Evolutionary conservation across 1,284 basidiomycete genomes (phyloP), one percentile per base, ranked within the genome.

Genomic region (Sporisorium iseilematis-ciliati): DNA sequence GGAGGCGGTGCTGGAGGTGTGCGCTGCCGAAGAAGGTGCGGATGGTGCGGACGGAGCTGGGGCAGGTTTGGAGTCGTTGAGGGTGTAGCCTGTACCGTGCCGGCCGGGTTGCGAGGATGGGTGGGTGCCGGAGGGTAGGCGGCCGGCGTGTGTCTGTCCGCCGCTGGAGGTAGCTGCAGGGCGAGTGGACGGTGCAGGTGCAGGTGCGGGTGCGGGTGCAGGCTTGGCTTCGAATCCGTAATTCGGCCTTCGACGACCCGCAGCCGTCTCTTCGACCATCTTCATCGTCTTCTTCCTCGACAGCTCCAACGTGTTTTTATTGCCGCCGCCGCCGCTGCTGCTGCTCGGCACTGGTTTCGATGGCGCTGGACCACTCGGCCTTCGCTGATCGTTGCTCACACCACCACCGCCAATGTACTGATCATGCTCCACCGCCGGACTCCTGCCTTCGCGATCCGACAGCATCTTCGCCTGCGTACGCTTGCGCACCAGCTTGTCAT

Each of bases 401-500:
- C 33, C 29, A 20, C 40, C 25, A 18, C 16, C 29, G 20, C 40
- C 51, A 25, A 41, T 23, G 54, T 78, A 65, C 65, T 69, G 49
- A 45, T 54, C 72, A 35, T 76, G 64, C 60, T 69, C 68, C 40
- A 68, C 63, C 41, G 59, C 52, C 14, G 70, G 72, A 52, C 66
- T 69, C 16, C 75, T 50, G 21, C 81, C 66, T n/a, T 68, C 57
- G 18, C 63, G 58, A 51, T 82, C 72, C 6, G 68, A 70, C 59
- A 74, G 52, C 65, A 77, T 57, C 67, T 82, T 76, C 14, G 94
- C 94, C 78, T 91, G 90, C 0, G 94, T 95, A 16, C 93, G 90
- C 72, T 91, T 92, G 4, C 94, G 88, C 11, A 95, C 91, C 40
- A 97, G 89, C 72, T 91, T 93, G 42, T 87, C 87, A 80, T 94